A percentile compares a stretch with the other conserved stretches of the same genome.
Conservation (phyloP, 345 rosid species). For the Anacardium occidentale region DNA sequence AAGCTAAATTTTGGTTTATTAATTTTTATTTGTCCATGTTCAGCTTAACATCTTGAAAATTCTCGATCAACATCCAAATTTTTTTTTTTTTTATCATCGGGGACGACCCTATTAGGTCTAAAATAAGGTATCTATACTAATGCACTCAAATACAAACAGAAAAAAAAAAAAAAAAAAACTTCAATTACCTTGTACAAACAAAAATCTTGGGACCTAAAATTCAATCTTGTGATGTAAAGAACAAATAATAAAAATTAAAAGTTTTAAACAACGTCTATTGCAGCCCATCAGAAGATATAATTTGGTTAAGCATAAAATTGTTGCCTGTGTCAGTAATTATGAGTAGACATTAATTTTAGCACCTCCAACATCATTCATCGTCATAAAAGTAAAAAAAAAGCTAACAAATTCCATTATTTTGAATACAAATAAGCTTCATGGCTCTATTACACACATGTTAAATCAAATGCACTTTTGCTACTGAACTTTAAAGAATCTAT, state of each 20-base stretch:
- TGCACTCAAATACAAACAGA: too few species aligned
- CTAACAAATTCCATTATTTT: background rate
- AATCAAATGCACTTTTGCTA: conserved; percentile 7
- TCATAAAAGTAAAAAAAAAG: background rate
- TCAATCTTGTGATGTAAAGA: conserved; percentile 57
- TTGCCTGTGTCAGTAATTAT: background rate
- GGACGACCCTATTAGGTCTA: too few species aligned
- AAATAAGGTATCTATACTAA: too few species aligned
- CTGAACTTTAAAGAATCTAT: background rate
- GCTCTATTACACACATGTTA: background rate
- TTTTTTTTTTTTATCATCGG: too few species aligned
- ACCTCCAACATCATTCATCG: background rate
- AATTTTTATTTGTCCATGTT: too few species aligned
- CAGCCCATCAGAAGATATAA: conserved; percentile 1
- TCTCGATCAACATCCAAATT: too few species aligned
- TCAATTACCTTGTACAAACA: too few species aligned
- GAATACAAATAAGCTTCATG: background rate
- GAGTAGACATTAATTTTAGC: background rate
- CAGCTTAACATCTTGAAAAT: too few species aligned
- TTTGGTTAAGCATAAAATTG: background rate
- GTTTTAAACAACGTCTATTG: background rate
- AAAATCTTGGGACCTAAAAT: too few species aligned
- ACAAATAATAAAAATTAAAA: conserved; percentile 15
- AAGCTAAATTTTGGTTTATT: too few species aligned
- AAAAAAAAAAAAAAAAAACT: too few species aligned